These are phyloP conservation scores for Opeltia flavorubescens DNA, from an alignment of 495 filamentous ascomycete species.

Conservation along the genomic window DNA sequence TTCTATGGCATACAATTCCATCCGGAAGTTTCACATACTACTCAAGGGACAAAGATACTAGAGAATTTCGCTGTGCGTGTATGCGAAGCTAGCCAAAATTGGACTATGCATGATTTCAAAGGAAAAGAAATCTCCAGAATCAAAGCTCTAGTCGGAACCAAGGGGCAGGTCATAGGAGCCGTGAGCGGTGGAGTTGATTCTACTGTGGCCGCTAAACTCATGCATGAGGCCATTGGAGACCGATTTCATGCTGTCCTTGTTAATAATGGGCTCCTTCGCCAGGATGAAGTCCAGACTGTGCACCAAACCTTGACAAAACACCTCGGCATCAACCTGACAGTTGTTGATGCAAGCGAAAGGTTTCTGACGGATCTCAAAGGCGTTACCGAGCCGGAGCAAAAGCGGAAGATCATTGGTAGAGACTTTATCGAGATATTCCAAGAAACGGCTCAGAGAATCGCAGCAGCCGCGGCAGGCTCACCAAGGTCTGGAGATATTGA, in stretches of 20 bases:
- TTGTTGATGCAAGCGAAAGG: constrained; percentile 62
- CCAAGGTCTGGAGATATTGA: constrained; percentile 54
- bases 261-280: constrained; percentile 76
- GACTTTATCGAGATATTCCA: constrained; percentile 85
- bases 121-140: constrained; percentile 68
- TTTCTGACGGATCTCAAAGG: constrained; percentile 67
- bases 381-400: constrained; percentile 71
- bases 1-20: constrained; percentile 78
- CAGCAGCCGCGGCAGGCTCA: constrained; percentile 46
- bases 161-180: constrained; percentile 71
- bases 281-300: constrained; percentile 71
- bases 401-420: constrained; percentile 83
- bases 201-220: constrained; percentile 75
- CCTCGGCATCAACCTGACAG: constrained; percentile 79
- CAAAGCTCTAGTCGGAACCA: constrained; percentile 58
- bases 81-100: constrained; percentile 57
- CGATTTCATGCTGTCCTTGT: constrained; percentile 83
- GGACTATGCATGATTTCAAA: constrained; percentile 73
- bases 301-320: constrained; percentile 60
- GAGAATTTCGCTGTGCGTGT: constrained; percentile 72
- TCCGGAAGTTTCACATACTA: constrained; percentile 58
- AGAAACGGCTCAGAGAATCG: constrained; percentile 62
- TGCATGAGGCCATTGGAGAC: constrained; percentile 64
- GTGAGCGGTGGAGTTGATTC: constrained; percentile 87
- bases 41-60: constrained; percentile 47